These are phyloP conservation scores for Termitomyces sp. DNA, from an alignment of 768 basidiomycete genomes.

Conservation along the genomic window DNA sequence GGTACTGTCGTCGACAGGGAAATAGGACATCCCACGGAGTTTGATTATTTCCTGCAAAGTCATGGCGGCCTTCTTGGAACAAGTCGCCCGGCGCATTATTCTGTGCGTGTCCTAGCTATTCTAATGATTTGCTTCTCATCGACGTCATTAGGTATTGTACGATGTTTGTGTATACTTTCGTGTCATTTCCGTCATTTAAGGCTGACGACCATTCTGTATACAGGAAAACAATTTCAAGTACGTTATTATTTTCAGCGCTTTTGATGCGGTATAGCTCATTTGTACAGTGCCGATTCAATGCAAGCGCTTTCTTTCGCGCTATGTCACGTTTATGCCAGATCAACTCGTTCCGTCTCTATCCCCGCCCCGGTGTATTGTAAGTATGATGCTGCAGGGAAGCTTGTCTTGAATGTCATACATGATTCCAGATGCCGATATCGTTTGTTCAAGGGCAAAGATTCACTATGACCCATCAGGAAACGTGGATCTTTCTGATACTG, in stretches of 20 bases:
- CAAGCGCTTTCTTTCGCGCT: conserved; percentile 69
- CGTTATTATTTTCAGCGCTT: conserved; percentile 7
- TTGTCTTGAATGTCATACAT: background rate
- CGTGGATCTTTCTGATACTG: conserved; percentile 35
- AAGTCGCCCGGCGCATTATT: conserved; percentile 46
- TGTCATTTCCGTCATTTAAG: background rate
- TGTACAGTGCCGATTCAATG: conserved; percentile 52
- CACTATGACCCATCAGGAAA: conserved; percentile 52
- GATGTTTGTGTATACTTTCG: conserved; percentile 27
- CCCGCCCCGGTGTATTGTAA: conserved; percentile 82
- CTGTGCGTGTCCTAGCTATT: conserved; percentile 24
- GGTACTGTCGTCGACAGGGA: conserved; percentile 75
- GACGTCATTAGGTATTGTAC: conserved; percentile 27
- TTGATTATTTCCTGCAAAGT: conserved; percentile 75
- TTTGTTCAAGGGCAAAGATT: conserved; percentile 59
- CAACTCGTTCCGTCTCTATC: conserved; percentile 82
- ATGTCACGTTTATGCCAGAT: conserved; percentile 76
- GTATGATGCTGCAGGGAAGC: conserved; percentile 13
- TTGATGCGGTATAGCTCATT: background rate
- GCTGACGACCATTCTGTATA: background rate
- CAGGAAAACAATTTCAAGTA: conserved; percentile 59
- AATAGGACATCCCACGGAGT: conserved; percentile 65
- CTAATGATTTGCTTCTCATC: background rate
- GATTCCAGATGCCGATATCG: conserved; percentile 66
- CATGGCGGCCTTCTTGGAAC: conserved; percentile 78